Base-by-base conservation (phyloP, 1,139 yeast species). In the Debaryomyces singareniensis region DNA sequence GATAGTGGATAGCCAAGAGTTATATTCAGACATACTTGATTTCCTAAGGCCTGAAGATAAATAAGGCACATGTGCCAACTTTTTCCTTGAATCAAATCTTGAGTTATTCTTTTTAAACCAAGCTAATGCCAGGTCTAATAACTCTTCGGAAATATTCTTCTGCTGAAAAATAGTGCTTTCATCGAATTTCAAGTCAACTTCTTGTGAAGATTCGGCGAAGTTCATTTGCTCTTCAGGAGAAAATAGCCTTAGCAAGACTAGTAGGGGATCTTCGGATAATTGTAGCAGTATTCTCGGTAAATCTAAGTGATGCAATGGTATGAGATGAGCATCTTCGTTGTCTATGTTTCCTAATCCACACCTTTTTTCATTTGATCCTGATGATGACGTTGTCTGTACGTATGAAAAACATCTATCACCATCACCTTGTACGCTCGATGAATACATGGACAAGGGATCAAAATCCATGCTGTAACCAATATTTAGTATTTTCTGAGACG, bases 1-100 rank as follows among this genome's bases (percentile, higher is more conserved):
- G 1, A 89, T 51, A 11, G 65, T 57, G 0, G 95, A 83, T 25
- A 87, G 61, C 70, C 87, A 91, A 11, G 68, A 59, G 37, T 64
- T 66, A 39, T 62, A 66, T 11, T 55, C 62, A 1, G 41, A 25
- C 10, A 42, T 42, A 27, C 38, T 38, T 14, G 35, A 33, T 13
- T 30, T 35, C 25, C 54, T 54, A 23, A 65, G 46, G 2, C 57
- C 33, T 2, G 36, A 34, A 4, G 60, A 36, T 13, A 62, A 33
- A 4, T 35, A 30, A 15, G 74, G 52, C 30, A 58, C 27, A 29
- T 50, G 31, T 9, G 61, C 46, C 26, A 58, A 37, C 39, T 53
- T 49, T 20, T 27, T 20, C 24, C 31, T 29, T 22, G 54, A 34
- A 29, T 55, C 42, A 32, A 61, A 52, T 25, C 67, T 42, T 2